Base-by-base conservation (phyloP, 441 rosid genomes). In the Erodium trifolium region DNA sequence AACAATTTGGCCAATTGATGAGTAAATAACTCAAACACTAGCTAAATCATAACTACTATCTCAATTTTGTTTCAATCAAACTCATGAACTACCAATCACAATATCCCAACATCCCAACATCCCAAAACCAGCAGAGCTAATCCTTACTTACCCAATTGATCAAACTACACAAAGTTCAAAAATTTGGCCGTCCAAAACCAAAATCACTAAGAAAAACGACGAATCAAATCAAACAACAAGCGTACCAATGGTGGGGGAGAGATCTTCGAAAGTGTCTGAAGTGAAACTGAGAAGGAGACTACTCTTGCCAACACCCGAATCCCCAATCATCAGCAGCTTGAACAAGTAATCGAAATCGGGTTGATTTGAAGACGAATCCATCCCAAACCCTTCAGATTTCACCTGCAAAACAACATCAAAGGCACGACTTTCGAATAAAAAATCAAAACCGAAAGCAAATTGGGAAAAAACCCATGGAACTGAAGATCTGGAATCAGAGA, bases 241-340 rank as follows among this genome's bases (percentile, higher is more conserved):
- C 66, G 71, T 47, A 88, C 93, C 90, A 14, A 88, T 86, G n/a
- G 90, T 88, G 1, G 93, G 93, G 69, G 84, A 82, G 66, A 88
- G 86, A 49, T 88, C 88, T 78, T 88, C 90, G 70, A 88, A 84
- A 13, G 88, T 75, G 65, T 82, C 72, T 19, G 93, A 88, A 68
- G 87, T 88, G 78, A 86, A 88, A 72, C 93, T 86, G 84, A 88
- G 75, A 35, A 88, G 81, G 29, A 86, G 80, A 66, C 85, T 80
- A 71, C 93, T 88, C 76, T 88, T 88, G 10, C 93, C 93, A 59
- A 88, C 93, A 65, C 93, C 90, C 41, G 93, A 88, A 74, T 86
- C 91, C 66, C 91, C 91, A 53, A 86, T 86, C 70, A 86, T 39
- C 72, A 86, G 53, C 80, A 86, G 71, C 78, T 78, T 82, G 65